Conservation (phyloP, 2,329 filamentous ascomycete genomes). For the Xylaria polymorpha region DNA sequence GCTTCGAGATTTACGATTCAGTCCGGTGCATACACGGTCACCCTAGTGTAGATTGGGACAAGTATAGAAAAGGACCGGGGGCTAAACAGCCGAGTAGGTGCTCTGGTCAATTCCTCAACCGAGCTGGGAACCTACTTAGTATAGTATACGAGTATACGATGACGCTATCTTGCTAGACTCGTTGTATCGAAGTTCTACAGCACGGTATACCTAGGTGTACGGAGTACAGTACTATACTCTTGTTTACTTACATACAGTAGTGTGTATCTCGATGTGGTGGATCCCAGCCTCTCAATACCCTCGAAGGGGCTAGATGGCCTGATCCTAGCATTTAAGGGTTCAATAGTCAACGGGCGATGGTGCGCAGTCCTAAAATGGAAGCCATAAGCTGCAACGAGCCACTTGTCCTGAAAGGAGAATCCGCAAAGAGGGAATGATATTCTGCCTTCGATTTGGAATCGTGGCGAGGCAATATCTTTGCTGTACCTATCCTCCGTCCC, state of each 20-base stretch:
- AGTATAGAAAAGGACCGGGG: conserved; percentile 18
- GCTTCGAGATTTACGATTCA: conserved; percentile 31
- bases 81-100: conserved; percentile 18
- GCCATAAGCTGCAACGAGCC: conserved; percentile 12
- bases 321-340: conserved; percentile 2
- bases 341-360: conserved; percentile 10
- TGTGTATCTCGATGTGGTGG: conserved; percentile 6
- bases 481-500: too few species aligned
- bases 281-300: conserved; percentile 11
- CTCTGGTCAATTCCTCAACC: conserved; percentile 9
- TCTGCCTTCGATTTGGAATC: conserved; percentile 26
- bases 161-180: conserved; percentile 18
- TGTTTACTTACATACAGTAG: neutral
- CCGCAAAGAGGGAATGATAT: conserved; percentile 7
- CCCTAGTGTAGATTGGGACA: conserved; percentile 8
- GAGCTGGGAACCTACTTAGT: conserved; percentile 7
- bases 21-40: conserved; percentile 17
- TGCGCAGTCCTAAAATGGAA: conserved; percentile 10
- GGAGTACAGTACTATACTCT: neutral
- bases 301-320: neutral
- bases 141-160: neutral
- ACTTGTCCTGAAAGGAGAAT: conserved; percentile 13
- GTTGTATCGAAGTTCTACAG: conserved; percentile 1
- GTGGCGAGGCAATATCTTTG: neutral
- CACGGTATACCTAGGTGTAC: neutral